Percentiles rank a stretch among this genome's conserved stretches.
Evolutionary conservation across 108 stramenopile genomes (phyloP).

Genomic region (Stephanodiscus triporus): DNA sequence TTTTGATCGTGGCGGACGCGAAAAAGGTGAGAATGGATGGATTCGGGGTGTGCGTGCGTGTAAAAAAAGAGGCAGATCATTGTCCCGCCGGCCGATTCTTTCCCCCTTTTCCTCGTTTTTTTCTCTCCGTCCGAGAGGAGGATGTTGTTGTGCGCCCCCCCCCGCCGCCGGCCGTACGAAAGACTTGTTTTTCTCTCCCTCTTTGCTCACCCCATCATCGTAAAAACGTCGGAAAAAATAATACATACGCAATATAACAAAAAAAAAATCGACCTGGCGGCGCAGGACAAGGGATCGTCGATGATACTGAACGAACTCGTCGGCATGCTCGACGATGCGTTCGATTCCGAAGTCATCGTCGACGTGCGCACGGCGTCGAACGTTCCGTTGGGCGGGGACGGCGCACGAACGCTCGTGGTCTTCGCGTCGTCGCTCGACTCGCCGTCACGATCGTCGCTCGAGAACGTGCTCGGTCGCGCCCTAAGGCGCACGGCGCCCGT

Average conservation of each 20-base stretch:
- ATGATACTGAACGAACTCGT: no score
- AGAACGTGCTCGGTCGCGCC: constrained; percentile 62
- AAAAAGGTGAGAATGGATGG: constrained; percentile 22
- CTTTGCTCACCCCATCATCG: no score
- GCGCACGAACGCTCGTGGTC: constrained; percentile 61
- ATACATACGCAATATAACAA: no score
- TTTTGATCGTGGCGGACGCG: constrained; percentile 40
- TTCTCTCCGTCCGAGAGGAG: no score
- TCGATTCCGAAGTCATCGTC: constrained; percentile 42
- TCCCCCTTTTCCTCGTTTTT: no score
- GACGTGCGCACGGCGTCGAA: constrained; percentile 60
- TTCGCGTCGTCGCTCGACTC: constrained; percentile 61
- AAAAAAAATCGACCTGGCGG: no score
- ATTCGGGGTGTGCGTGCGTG: background rate
- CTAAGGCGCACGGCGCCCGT: constrained; percentile 61
- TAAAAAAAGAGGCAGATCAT: no score
- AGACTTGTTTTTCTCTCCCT: no score
- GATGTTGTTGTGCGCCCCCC: no score
- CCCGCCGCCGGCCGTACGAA: no score
- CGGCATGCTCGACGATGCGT: constrained; percentile 22
- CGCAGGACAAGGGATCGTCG: no score
- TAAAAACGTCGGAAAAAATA: no score
- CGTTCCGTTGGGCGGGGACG: constrained; percentile 77
- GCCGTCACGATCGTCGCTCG: constrained; percentile 46
- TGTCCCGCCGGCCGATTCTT: background rate